phyloP scores from a whole-genome alignment of 1,284 basidiomycete genomes.

The Volvariella surrecta region DNA sequence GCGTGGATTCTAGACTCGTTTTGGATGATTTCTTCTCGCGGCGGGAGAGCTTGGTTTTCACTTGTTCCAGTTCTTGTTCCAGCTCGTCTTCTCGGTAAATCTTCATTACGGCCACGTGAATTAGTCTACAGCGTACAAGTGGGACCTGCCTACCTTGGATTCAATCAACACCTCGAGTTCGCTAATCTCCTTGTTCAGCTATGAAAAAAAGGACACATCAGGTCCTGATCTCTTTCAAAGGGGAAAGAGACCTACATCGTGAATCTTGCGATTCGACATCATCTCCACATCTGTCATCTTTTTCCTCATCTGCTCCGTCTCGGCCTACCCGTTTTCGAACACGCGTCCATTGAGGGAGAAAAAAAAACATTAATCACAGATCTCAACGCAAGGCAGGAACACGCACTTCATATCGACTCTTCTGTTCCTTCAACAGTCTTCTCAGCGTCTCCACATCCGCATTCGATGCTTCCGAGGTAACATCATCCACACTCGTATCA shows the following conservation, averaged over 20 bases:
- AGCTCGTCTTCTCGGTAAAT: slow-evolving; percentile 63
- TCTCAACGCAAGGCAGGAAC: background rate
- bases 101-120: slow-evolving; percentile 1
- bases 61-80: slow-evolving; percentile 73
- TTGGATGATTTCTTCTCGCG: slow-evolving; percentile 51
- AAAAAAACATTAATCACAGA: background rate
- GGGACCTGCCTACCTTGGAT: slow-evolving; percentile 78
- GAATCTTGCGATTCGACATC: slow-evolving; percentile 60
- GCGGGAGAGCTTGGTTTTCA: slow-evolving; percentile 60
- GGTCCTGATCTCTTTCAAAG: slow-evolving; percentile 5
- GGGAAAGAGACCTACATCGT: slow-evolving; percentile 45
- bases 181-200: slow-evolving; percentile 87
- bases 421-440: slow-evolving; percentile 39
- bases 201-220: slow-evolving; percentile 6
- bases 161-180: slow-evolving; percentile 87
- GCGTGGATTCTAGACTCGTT: slow-evolving; percentile 29
- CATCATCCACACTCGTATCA: slow-evolving; percentile 33
- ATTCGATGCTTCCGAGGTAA: slow-evolving; percentile 13
- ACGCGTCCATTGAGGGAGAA: slow-evolving; percentile 8
- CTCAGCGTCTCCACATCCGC: slow-evolving; percentile 28
- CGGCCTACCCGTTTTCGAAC: slow-evolving; percentile 33
- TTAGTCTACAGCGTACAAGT: background rate
- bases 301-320: slow-evolving; percentile 65
- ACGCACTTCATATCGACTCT: slow-evolving; percentile 43
- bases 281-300: slow-evolving; percentile 60